phyloP scores from a whole-genome alignment of 78 protist species.

The Polysphondylium violaceum region DNA sequence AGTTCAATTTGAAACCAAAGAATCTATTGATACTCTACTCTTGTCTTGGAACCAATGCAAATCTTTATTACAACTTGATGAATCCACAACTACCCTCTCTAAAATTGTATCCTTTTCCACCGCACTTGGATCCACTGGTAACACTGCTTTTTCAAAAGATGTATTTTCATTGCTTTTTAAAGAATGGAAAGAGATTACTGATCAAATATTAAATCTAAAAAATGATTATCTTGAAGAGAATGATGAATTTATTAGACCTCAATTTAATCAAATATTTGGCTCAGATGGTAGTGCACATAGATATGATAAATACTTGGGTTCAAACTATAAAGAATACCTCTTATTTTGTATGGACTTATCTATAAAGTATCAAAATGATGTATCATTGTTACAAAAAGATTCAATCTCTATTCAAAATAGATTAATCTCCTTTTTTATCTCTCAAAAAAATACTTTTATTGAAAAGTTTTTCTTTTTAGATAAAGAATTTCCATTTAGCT shows the following conservation, averaged over 20 bases:
- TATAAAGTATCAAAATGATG: neutral
- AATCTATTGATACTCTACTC: constrained; percentile 9
- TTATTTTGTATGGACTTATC: neutral
- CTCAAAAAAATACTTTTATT: constrained; percentile 24
- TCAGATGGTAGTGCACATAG: neutral
- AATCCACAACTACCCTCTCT: too few species aligned
- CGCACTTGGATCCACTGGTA: too few species aligned
- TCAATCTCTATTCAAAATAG: constrained; percentile 24
- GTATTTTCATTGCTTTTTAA: neutral
- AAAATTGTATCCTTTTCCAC: too few species aligned
- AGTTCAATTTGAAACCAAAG: constrained; percentile 23
- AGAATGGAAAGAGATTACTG: constrained; percentile 6
- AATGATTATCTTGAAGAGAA: constrained; percentile 1
- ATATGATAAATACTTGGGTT: constrained; percentile 10
- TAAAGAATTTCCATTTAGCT: constrained; percentile 31
- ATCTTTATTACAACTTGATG: neutral
- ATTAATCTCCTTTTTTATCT: neutral
- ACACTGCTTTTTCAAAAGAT: constrained; percentile 1
- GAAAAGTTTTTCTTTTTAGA: neutral
- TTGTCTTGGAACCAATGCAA: constrained; percentile 19
- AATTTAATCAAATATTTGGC: constrained; percentile 21
- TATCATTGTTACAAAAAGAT: neutral
- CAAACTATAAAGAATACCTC: constrained; percentile 5
- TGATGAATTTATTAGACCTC: neutral
- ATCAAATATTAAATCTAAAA: neutral